These are phyloP conservation scores for Sphaceloma murrayae DNA, from an alignment of 2,329 filamentous ascomycete species.

Conservation along the genomic window DNA sequence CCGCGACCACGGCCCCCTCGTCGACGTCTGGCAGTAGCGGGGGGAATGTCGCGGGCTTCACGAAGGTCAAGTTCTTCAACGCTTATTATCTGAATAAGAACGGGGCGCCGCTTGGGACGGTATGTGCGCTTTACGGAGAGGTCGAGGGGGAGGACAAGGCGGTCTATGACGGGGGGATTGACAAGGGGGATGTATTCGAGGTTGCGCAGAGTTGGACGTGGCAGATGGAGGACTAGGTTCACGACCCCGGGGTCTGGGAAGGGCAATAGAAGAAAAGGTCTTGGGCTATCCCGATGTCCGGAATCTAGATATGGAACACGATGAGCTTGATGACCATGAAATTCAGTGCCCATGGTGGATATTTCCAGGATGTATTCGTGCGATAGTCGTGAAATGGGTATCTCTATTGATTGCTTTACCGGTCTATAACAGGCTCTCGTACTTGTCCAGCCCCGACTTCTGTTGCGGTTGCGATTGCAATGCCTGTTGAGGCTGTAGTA, in stretches of 20 bases:
- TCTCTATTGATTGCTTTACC: no score
- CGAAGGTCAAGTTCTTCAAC: constrained; percentile 19
- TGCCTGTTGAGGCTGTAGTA: constrained; percentile 3
- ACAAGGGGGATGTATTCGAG: background rate
- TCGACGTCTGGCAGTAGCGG: constrained; percentile 15
- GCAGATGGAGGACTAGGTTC: background rate
- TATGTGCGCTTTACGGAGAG: constrained; percentile 22
- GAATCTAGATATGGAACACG: no score
- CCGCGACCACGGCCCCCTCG: constrained; percentile 17
- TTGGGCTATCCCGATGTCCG: no score
- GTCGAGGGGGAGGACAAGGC: background rate
- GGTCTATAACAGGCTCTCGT: constrained; percentile 52
- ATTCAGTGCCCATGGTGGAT: no score
- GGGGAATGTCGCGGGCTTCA: background rate
- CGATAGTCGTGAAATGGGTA: no score
- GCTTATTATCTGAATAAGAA: constrained; percentile 21
- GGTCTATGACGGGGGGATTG: background rate
- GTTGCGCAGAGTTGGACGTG: constrained; percentile 1
- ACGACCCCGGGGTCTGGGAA: background rate
- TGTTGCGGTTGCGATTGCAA: constrained; percentile 27
- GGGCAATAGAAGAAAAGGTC: no score
- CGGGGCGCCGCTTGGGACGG: constrained; percentile 19
- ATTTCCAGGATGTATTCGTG: no score
- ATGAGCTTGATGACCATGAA: no score
- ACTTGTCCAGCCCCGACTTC: constrained; percentile 51